These are phyloP conservation scores for Viridothelium virens DNA, from an alignment of 495 filamentous ascomycete species.

Conservation along the genomic window DNA sequence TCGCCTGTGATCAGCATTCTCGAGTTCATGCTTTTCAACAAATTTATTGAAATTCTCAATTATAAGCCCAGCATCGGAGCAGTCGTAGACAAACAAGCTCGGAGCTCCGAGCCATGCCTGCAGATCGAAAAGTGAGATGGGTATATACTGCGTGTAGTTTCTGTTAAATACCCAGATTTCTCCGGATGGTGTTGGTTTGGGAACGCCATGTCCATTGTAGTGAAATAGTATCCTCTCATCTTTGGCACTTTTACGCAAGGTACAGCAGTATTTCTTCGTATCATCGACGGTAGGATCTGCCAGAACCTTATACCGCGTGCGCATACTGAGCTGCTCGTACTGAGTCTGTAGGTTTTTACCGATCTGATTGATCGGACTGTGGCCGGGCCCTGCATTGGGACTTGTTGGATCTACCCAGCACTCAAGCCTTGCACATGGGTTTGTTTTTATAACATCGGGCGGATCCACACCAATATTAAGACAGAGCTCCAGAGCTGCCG, in stretches of 20 bases:
- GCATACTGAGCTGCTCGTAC: slow-evolving; percentile 87
- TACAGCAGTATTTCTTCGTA: slow-evolving; percentile 89
- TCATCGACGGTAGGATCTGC: slow-evolving; percentile 94
- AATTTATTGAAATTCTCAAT: slow-evolving; percentile 89
- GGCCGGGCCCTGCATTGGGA: slow-evolving; percentile 49
- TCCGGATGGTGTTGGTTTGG: slow-evolving; percentile 86
- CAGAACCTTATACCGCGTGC: slow-evolving; percentile 93
- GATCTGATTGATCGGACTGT: slow-evolving; percentile 86
- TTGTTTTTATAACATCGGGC: slow-evolving; percentile 90
- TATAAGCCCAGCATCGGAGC: slow-evolving; percentile 91
- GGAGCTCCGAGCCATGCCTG: slow-evolving; percentile 94
- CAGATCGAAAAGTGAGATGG: slow-evolving; percentile 89
- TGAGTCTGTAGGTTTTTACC: slow-evolving; percentile 91
- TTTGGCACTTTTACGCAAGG: slow-evolving; percentile 81
- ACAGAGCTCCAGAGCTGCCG: slow-evolving; percentile 86
- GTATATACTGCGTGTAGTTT: slow-evolving; percentile 98
- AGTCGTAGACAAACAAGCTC: slow-evolving; percentile 95
- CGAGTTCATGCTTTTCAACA: slow-evolving; percentile 84
- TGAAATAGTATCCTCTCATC: slow-evolving; percentile 93
- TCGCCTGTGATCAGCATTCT: slow-evolving; percentile 62
- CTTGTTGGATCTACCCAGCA: slow-evolving; percentile 92
- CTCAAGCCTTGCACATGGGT: slow-evolving; percentile 84
- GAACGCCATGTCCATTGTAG: slow-evolving; percentile 98
- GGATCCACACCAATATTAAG: slow-evolving; percentile 97
- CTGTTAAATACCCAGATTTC: slow-evolving; percentile 99